Percentiles rank a stretch among this genome's conserved stretches.
phyloP scores from a whole-genome alignment of 2,329 filamentous ascomycete species.

The Akanthomyces muscarius region DNA sequence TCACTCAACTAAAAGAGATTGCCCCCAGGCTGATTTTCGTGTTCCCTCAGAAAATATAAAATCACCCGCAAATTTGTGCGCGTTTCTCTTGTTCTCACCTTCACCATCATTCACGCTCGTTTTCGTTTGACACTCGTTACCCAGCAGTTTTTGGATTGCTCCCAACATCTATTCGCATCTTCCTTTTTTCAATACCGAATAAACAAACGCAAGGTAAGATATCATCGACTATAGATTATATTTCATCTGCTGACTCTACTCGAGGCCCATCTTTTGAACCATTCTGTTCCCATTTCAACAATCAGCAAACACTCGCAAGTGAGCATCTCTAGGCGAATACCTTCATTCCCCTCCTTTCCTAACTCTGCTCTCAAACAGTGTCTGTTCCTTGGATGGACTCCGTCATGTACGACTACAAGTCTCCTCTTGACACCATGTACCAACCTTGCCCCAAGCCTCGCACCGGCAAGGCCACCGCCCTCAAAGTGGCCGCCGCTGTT shows the following conservation, averaged over 20 bases:
- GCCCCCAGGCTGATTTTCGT: conserved; percentile 7
- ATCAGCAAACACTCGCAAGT: not conserved
- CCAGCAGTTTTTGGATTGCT: conserved; percentile 8
- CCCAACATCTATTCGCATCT: not conserved
- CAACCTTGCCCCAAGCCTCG: conserved; percentile 3
- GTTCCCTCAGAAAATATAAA: not conserved
- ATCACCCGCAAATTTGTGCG: not conserved
- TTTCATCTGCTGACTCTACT: not conserved
- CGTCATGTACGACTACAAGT: not conserved
- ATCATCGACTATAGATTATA: too few species aligned
- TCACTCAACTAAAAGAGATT: not conserved
- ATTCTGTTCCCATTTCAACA: not conserved
- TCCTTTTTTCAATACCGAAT: not conserved
- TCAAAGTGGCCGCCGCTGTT: conserved; percentile 4
- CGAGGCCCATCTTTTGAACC: not conserved
- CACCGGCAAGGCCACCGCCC: not conserved
- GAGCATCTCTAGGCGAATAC: not conserved
- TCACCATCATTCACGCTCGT: conserved; percentile 10
- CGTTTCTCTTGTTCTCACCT: not conserved
- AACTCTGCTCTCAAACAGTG: not conserved
- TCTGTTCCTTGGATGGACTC: not conserved
- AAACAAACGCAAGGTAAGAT: not conserved
- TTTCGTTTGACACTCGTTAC: not conserved
- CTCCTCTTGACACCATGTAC: not conserved
- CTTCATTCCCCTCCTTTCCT: not conserved